These are phyloP conservation scores for Tetrahymena thermophila DNA, from an alignment of 73 alveolate species.

Conservation along the genomic window DNA sequence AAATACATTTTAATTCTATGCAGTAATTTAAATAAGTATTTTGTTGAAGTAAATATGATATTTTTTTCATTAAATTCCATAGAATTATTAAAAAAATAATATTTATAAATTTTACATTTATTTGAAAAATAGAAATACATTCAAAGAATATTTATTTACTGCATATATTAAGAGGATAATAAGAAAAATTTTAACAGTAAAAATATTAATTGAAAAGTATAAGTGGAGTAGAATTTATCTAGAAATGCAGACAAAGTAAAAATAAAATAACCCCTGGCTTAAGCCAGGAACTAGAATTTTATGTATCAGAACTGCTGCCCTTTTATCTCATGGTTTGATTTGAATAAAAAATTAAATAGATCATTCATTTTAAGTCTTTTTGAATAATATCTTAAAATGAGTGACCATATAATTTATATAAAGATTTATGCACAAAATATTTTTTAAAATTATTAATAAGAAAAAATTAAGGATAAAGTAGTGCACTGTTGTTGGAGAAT, in stretches of 20 bases:
- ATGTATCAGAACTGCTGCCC: neutral
- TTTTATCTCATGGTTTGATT: neutral
- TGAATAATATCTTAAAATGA: neutral
- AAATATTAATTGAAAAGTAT: neutral
- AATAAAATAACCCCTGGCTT: neutral
- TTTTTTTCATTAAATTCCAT: neutral
- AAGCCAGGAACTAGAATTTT: neutral
- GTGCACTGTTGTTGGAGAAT: neutral
- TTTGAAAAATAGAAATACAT: too few relatives aligned
- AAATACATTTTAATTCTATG: too few relatives aligned
- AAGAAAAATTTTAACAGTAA: neutral
- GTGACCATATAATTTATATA: neutral
- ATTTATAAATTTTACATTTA: too few relatives aligned
- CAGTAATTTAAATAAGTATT: too few relatives aligned
- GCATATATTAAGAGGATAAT: neutral
- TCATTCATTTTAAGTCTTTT: too few relatives aligned
- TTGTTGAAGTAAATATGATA: neutral
- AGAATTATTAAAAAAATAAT: too few relatives aligned
- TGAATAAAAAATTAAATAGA: too few relatives aligned
- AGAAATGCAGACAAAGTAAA: neutral
- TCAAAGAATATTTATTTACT: neutral
- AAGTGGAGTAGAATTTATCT: neutral
- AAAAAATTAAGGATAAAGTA: neutral
- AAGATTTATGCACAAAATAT: neutral
- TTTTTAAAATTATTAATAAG: neutral